A percentile compares a stretch with the other conserved stretches of the same genome.
These are phyloP conservation scores for Boletus rubropictus DNA, from an alignment of 768 basidiomycete genomes.

Conservation along the genomic window DNA sequence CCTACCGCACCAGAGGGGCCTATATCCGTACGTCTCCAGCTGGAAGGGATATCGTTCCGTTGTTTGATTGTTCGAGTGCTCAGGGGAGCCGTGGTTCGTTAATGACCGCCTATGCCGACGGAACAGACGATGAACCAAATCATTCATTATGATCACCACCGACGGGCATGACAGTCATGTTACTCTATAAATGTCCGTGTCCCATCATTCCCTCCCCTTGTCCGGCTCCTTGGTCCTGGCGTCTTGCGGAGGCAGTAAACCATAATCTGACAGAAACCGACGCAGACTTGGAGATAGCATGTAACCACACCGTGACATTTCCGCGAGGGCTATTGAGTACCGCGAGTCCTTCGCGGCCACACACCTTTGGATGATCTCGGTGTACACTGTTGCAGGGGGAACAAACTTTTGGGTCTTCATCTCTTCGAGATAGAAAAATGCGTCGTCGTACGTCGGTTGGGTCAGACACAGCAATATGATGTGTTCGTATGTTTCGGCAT, in stretches of 20 bases:
- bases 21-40: slow-evolving; percentile 1
- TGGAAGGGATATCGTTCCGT: background rate
- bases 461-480: slow-evolving; percentile 68
- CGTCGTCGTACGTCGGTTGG: slow-evolving; percentile 73
- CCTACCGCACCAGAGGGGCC: slow-evolving; percentile 2
- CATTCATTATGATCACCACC: slow-evolving; percentile 1
- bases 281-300: slow-evolving; percentile 27
- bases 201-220: background rate
- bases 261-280: slow-evolving; percentile 26
- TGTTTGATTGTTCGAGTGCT: background rate
- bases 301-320: slow-evolving; percentile 64
- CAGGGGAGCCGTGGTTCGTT: background rate
- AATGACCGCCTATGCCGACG: background rate
- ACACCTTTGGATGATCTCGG: slow-evolving; percentile 55
- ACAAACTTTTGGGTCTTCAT: slow-evolving; percentile 62
- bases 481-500: slow-evolving; percentile 57
- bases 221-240: background rate
- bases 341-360: slow-evolving; percentile 51
- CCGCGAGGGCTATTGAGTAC: slow-evolving; percentile 58
- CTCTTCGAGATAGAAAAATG: slow-evolving; percentile 84
- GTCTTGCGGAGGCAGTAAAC: slow-evolving; percentile 3
- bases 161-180: background rate
- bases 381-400: slow-evolving; percentile 56
- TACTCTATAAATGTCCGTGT: background rate
- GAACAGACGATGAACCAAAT: background rate